Evolutionary conservation across 352 stramenopile species (phyloP), one percentile per base, ranked within the genome.

Genomic region (Lagenidium giganteum): DNA sequence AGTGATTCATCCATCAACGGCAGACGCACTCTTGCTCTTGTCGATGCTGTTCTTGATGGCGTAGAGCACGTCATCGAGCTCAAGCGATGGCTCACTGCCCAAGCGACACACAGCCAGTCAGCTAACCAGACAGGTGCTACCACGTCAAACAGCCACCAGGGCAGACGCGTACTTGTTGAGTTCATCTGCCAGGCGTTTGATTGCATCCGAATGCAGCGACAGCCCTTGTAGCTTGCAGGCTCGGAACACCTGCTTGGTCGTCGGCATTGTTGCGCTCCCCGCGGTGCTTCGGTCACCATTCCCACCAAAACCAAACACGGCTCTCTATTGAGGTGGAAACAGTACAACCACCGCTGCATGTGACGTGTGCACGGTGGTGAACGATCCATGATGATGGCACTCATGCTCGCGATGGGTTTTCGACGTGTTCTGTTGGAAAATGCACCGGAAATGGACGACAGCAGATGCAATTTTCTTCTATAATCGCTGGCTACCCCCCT

Each of bases 21-120:
- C n/a, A n/a, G 40, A 23, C 81, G 24, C 44, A 93, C 81, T 83
- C 46, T 92, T 93, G 69, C 68, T 90, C 33, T 75, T 78, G 64
- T 92, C 82, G 51, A 93, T 92, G 50, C 76, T 93, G 61, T 93
- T 93, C 68, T 93, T 93, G 56, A 93, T 67, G 16, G 82, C 82
- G 56, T 83, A 92, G 36, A 93, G 55, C 17, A 93, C 76, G 58
- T 92, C 75, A 8, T 90, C 79, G 14, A 93, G 68, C 43, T 83
- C 58, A n/a, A 92, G 42, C 7, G 71, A 84, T 4, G 76, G 44
- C 42, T 93, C 75, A 58, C 79, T 92, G 34, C 1, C 37, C 13
- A 51, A 28, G 25, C 9, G n/a, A 32, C 25, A 27, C 8, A 46
- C 42, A 36, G 24, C 20, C 8, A 6, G 37, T 58, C 16, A 25